A percentile compares a stretch with the other conserved stretches of the same genome.
These are phyloP conservation scores for Scleroderma bovista DNA, from an alignment of 768 basidiomycete species.

Conservation along the genomic window DNA sequence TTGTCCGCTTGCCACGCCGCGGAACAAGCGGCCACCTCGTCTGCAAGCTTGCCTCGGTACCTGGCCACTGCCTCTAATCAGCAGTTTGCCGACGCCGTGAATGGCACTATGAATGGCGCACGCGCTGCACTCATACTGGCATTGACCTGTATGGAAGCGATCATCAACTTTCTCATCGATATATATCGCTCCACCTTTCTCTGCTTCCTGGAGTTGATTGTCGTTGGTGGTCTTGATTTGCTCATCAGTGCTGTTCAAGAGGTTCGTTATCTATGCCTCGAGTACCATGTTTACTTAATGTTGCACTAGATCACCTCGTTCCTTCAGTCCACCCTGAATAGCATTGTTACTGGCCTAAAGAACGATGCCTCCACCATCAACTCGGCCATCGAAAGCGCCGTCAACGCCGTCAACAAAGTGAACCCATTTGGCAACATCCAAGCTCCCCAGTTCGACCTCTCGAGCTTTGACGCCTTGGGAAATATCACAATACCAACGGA, in stretches of 20 bases:
- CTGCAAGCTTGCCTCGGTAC: constrained; percentile 85
- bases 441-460: constrained; percentile 68
- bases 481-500: constrained; percentile 77
- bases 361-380: constrained; percentile 65
- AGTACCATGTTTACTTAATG: constrained; percentile 7
- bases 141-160: constrained; percentile 78
- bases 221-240: constrained; percentile 74
- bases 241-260: constrained; percentile 80
- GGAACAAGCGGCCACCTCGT: constrained; percentile 71
- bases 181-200: constrained; percentile 90
- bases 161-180: constrained; percentile 90
- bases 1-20: constrained; percentile 82
- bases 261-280: constrained; percentile 39
- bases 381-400: constrained; percentile 54
- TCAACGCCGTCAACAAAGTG: constrained; percentile 67
- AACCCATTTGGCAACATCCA: constrained; percentile 68
- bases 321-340: constrained; percentile 51
- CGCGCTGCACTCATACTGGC: constrained; percentile 67
- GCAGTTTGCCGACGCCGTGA: constrained; percentile 72
- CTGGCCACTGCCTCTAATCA: constrained; percentile 81
- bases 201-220: constrained; percentile 87
- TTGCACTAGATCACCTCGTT: constrained; percentile 60
- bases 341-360: constrained; percentile 67
- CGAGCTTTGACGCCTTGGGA: constrained; percentile 65
- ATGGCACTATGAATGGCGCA: constrained; percentile 72